These are phyloP conservation scores for Capronia coronata DNA, from an alignment of 2,329 filamentous ascomycete genomes.

Conservation along the genomic window DNA sequence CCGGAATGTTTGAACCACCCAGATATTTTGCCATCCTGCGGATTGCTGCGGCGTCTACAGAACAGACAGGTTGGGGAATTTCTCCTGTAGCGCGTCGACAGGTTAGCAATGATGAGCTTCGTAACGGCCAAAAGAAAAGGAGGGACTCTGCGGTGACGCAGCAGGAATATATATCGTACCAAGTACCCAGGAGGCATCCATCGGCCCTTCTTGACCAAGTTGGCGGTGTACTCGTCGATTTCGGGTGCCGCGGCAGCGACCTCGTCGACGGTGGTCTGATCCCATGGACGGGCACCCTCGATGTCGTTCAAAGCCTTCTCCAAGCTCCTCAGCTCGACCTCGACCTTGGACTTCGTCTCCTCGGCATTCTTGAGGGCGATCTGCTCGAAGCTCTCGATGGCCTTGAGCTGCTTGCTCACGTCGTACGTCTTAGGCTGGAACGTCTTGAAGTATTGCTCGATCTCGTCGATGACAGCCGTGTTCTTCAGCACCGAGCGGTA, in stretches of 20 bases:
- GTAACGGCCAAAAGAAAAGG: no score
- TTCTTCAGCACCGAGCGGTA: slow-evolving; percentile 95
- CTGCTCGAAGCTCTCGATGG: slow-evolving; percentile 94
- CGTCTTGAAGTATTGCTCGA: slow-evolving; percentile 86
- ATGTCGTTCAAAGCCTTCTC: slow-evolving; percentile 96
- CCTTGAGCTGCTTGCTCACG: slow-evolving; percentile 87
- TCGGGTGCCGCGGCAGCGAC: slow-evolving; percentile 89
- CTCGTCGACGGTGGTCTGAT: slow-evolving; percentile 96
- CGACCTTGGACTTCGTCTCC: slow-evolving; percentile 93
- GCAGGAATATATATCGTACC: slow-evolving; percentile 61
- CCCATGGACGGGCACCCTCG: slow-evolving; percentile 88
- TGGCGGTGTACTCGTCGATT: slow-evolving; percentile 92
- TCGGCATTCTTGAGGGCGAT: slow-evolving; percentile 95
- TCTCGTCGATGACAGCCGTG: slow-evolving; percentile 88
- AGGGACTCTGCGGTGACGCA: no score
- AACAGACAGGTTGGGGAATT: slow-evolving; percentile 94
- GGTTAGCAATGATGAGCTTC: slow-evolving; percentile 6
- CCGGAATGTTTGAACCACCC: slow-evolving; percentile 3
- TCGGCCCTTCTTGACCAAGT: slow-evolving; percentile 95
- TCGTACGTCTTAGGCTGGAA: slow-evolving; percentile 96
- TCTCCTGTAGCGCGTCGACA: slow-evolving; percentile 59
- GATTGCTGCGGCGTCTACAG: slow-evolving; percentile 57
- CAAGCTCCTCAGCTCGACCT: slow-evolving; percentile 88
- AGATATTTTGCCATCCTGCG: neutral
- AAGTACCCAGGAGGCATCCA: slow-evolving; percentile 99